Conservation (phyloP, 257 asterid genomes). For the Datura wrightii region DNA sequence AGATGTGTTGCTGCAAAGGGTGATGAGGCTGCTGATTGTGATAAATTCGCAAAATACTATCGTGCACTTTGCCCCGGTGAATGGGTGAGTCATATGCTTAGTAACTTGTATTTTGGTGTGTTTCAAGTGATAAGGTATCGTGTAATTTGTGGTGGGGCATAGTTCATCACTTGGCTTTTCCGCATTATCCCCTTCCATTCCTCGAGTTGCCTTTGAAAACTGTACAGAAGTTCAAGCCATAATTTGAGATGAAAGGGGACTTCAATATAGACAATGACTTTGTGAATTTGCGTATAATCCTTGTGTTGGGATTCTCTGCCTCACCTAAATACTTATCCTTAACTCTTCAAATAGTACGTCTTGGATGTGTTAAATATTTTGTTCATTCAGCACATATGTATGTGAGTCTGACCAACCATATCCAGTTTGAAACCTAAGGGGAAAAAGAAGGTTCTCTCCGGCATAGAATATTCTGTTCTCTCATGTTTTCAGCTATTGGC, state of each 20-base stretch:
- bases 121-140: background rate
- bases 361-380: background rate
- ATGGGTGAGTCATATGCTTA: constrained; percentile 65
- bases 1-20: constrained; percentile 84
- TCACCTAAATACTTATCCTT: background rate
- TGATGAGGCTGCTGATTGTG: constrained; percentile 67
- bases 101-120: background rate
- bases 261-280: background rate
- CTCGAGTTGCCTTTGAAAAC: background rate
- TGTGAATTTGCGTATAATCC: background rate
- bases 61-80: constrained; percentile 92
- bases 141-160: background rate
- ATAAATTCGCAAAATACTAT: constrained; percentile 68
- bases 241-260: background rate
- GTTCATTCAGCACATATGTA: background rate
- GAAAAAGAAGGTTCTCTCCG: background rate
- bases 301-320: background rate
- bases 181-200: background rate
- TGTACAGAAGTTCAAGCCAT: background rate
- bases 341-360: constrained; percentile 9
- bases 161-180: background rate
- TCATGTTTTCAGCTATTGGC: background rate
- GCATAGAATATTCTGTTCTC: background rate
- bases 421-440: background rate
- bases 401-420: background rate